A percentile compares a stretch with the other conserved stretches of the same genome.
These are phyloP conservation scores for Oryza longistaminata DNA, from an alignment of 176 grass and related monocot genomes.

Conservation along the genomic window DNA sequence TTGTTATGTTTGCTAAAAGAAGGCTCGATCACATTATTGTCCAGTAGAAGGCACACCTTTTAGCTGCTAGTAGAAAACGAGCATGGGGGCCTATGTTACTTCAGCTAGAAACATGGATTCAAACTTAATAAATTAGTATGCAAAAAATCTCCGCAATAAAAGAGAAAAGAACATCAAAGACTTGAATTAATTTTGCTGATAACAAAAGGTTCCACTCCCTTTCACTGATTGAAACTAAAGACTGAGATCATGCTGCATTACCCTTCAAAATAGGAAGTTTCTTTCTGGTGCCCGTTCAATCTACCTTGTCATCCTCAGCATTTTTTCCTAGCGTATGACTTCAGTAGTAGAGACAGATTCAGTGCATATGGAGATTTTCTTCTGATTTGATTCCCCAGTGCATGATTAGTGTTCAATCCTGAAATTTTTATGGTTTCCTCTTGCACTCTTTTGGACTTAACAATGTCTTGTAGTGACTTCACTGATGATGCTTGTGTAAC, in stretches of 20 bases:
- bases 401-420: slow-evolving; percentile 29
- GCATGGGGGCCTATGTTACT: no score
- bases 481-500: slow-evolving; percentile 18
- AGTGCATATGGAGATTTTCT: slow-evolving; percentile 38
- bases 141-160: not conserved
- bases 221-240: slow-evolving; percentile 10
- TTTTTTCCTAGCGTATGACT: not conserved
- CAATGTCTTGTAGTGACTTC: slow-evolving; percentile 31
- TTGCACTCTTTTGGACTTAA: slow-evolving; percentile 31
- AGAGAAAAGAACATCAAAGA: not conserved
- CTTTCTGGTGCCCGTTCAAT: slow-evolving; percentile 14
- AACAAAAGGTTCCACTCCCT: not conserved
- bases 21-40: not conserved
- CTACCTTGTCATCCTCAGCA: slow-evolving; percentile 2
- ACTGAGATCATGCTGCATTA: not conserved
- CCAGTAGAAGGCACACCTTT: no score
- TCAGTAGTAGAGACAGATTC: slow-evolving; percentile 16
- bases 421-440: slow-evolving; percentile 11
- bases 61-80: no score
- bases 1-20: not conserved
- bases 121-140: not conserved
- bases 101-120: not conserved
- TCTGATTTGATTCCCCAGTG: slow-evolving; percentile 41
- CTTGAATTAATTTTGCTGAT: not conserved
- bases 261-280: slow-evolving; percentile 29